A percentile compares a stretch with the other conserved stretches of the same genome.
Conservation (phyloP, 148 eudicot species). For the Cornus controversa region DNA sequence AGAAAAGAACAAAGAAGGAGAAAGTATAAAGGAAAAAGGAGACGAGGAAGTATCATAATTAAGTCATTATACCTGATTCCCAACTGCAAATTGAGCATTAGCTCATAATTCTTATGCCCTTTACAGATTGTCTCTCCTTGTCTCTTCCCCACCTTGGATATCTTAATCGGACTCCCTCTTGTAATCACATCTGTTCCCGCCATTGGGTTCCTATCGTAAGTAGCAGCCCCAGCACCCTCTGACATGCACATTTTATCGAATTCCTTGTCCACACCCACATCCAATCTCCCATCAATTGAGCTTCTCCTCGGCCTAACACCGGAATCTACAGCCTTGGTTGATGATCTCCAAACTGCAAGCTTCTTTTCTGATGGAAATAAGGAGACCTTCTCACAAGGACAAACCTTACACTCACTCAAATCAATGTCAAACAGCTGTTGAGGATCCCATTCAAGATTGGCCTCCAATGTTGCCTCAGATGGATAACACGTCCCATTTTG, state of each 20-base stretch:
- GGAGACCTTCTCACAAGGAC: constrained; percentile 55
- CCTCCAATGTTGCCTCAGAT: constrained; percentile 31
- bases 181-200: constrained; percentile 30
- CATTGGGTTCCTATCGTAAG: constrained; percentile 34
- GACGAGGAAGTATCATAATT: no score
- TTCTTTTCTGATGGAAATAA: constrained; percentile 84
- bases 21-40: no score
- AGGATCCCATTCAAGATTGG: constrained; percentile 59
- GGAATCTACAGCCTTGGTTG: no score
- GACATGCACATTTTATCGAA: no score
- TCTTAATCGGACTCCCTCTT: constrained; percentile 54
- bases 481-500: constrained; percentile 53
- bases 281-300: no score
- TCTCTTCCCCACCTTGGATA: constrained; percentile 64
- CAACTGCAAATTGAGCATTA: constrained; percentile 86
- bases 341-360: constrained; percentile 71
- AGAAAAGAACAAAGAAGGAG: no score
- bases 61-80: constrained; percentile 60
- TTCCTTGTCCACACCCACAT: no score
- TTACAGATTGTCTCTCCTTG: constrained; percentile 79
- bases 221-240: no score
- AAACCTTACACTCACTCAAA: constrained; percentile 42
- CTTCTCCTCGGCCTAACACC: no score
- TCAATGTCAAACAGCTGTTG: constrained; percentile 52
- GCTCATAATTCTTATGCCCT: constrained; percentile 88